Evolutionary conservation across 139 green algal species (phyloP), one percentile per base, ranked within the genome.

Genomic region (Gonium pectorale): DNA sequence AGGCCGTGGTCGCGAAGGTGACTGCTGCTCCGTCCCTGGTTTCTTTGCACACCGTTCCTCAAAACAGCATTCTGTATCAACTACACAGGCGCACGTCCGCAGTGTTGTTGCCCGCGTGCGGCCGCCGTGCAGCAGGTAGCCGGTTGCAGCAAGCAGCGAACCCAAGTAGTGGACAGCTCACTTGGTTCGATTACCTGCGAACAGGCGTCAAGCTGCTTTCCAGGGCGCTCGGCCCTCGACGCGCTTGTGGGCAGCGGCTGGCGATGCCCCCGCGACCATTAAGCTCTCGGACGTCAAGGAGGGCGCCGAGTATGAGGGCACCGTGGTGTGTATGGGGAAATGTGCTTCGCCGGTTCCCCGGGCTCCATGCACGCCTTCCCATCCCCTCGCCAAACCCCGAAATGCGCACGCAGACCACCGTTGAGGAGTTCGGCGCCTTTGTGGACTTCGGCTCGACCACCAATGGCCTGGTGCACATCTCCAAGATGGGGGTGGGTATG

Each of bases 381-480:
- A n/a, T n/a, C n/a, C n/a, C n/a, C n/a, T n/a, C n/a, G n/a, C n/a
- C n/a, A n/a, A n/a, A n/a, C n/a, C n/a, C n/a, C n/a, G n/a, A n/a
- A n/a, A n/a, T n/a, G n/a, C n/a, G n/a, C n/a, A n/a, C n/a, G 85
- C 90, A 96, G 94, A 87, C 56, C 11, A 71, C 71, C 37, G 81
- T 97, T 6, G 80, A 94, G 83, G 31, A 85, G 8, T 99, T 96
- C 85, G 97, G 97, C 40, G 95, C 94, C 0, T 99, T 99, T 85
- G 94, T 99, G 21, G 92, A 99, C 87, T 95, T 99, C 79, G 96
- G 95, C 44, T 88, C 90, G 35, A 86, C 74, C 38, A 93, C 86
- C 43, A 94, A 98, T 87, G 97, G 95, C 59, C 93, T 99, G 33
- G 89, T 99, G 22, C 97, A 99, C 92, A 97, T 99, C 70, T 98